Conservation (phyloP, 2,329 filamentous ascomycete genomes). For the Cladosporium sp. region DNA sequence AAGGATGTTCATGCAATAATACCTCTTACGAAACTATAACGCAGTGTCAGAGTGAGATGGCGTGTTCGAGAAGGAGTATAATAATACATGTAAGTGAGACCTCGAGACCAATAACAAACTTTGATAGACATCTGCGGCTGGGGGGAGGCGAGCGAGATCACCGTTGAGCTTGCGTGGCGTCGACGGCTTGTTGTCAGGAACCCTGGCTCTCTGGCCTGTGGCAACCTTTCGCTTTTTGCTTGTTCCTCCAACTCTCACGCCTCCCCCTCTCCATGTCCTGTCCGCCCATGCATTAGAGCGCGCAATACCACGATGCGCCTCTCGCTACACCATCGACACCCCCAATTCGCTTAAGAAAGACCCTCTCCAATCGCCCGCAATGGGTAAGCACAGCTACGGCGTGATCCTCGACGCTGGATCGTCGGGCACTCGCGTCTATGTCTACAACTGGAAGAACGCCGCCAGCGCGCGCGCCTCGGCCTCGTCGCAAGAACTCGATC, state of each 20-base stretch:
- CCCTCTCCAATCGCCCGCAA: constrained; percentile 11
- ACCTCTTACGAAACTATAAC: neutral
- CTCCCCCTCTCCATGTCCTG: neutral
- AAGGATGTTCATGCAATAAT: too few species aligned
- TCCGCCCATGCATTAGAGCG: neutral
- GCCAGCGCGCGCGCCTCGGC: constrained; percentile 61
- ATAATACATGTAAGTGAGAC: too few species aligned
- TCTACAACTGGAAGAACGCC: constrained; percentile 89
- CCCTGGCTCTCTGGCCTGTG: neutral
- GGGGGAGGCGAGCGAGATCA: too few species aligned
- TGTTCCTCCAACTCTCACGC: neutral
- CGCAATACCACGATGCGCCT: neutral
- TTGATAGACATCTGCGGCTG: too few species aligned
- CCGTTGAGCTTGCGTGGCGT: neutral
- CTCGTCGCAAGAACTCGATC: constrained; percentile 56
- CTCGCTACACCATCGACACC: neutral
- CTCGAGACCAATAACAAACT: neutral
- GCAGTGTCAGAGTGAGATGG: constrained; percentile 3
- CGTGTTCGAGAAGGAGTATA: too few species aligned
- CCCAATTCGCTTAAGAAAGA: neutral
- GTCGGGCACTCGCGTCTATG: constrained; percentile 89
- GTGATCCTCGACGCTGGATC: constrained; percentile 97
- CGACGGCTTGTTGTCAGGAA: neutral
- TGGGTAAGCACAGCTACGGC: constrained; percentile 60
- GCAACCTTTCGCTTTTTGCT: neutral